Conservation (phyloP, 345 rosid genomes). For the Corchorus capsularis region DNA sequence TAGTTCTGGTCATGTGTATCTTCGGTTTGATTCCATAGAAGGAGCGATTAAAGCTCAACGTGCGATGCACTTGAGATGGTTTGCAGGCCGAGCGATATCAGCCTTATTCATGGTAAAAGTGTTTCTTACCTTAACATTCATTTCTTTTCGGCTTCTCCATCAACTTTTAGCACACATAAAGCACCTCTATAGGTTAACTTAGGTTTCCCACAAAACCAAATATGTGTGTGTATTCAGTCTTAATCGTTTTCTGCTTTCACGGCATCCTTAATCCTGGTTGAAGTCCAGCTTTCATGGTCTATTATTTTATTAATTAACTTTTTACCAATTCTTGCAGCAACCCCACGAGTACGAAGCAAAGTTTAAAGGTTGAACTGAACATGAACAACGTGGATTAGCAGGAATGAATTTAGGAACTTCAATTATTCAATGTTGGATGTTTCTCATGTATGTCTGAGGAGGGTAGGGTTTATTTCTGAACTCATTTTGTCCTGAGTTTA, state of each 20-base stretch:
- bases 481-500: not conserved
- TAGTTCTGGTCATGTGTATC: slow-evolving; percentile 76
- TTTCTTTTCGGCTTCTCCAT: not conserved
- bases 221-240: not conserved
- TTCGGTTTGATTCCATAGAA: slow-evolving; percentile 64
- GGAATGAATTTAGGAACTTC: too few species aligned
- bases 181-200: not conserved
- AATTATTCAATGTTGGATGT: not conserved
- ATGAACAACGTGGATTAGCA: not conserved
- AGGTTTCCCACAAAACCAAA: not conserved
- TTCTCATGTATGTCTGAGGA: not conserved
- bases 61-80: slow-evolving; percentile 96
- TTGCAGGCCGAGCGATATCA: slow-evolving; percentile 78
- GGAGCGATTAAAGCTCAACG: slow-evolving; percentile 69
- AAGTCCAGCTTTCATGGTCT: not conserved
- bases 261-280: not conserved
- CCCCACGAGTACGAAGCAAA: slow-evolving; percentile 68
- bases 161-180: not conserved
- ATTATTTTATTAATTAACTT: not conserved
- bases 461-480: not conserved
- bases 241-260: not conserved
- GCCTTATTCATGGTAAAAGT: slow-evolving; percentile 75
- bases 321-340: slow-evolving; percentile 38
- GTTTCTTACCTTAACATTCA: not conserved
- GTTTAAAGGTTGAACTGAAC: slow-evolving; percentile 43